Percentiles rank a stretch among this genome's conserved stretches.
These are phyloP conservation scores for Achaetomiella virescens DNA, from an alignment of 495 filamentous ascomycete genomes.

Conservation along the genomic window DNA sequence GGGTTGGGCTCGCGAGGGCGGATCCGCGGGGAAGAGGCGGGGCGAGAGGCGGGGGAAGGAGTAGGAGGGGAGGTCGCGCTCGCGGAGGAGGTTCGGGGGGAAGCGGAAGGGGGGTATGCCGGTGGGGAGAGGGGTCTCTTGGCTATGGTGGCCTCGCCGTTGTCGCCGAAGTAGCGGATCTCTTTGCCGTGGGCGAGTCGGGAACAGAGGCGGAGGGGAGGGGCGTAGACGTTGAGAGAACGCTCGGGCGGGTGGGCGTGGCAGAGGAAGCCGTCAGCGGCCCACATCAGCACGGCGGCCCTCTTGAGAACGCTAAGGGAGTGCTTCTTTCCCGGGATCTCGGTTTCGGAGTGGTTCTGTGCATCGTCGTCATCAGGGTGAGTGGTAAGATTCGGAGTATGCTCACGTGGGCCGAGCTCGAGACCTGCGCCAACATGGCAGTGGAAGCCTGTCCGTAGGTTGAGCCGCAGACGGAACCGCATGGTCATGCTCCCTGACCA, in stretches of 20 bases:
- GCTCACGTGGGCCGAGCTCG: neutral
- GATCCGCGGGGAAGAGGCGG: neutral
- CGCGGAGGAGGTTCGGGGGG: neutral
- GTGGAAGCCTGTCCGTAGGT: constrained; percentile 6
- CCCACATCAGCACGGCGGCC: constrained; percentile 16
- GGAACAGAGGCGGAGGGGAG: neutral
- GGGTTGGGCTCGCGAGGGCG: neutral
- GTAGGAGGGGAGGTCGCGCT: neutral
- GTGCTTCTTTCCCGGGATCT: neutral
- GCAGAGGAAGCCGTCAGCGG: constrained; percentile 13
- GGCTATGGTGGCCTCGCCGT: neutral
- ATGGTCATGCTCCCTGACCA: neutral
- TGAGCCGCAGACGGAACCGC: constrained; percentile 5
- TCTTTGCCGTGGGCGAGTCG: neutral
- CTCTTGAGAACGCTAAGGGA: neutral
- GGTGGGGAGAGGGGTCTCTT: neutral
- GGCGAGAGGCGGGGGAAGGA: neutral
- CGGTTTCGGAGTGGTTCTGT: too few relatives aligned
- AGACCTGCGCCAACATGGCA: constrained; percentile 8
- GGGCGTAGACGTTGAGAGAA: neutral
- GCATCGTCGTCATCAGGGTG: neutral
- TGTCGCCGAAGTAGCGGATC: neutral
- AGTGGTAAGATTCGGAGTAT: too few relatives aligned
- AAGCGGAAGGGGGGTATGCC: neutral
- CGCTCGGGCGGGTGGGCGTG: constrained; percentile 17